These are phyloP conservation scores for Pestalotiopsis sp. DNA, from an alignment of 2,329 filamentous ascomycete genomes.

Conservation along the genomic window DNA sequence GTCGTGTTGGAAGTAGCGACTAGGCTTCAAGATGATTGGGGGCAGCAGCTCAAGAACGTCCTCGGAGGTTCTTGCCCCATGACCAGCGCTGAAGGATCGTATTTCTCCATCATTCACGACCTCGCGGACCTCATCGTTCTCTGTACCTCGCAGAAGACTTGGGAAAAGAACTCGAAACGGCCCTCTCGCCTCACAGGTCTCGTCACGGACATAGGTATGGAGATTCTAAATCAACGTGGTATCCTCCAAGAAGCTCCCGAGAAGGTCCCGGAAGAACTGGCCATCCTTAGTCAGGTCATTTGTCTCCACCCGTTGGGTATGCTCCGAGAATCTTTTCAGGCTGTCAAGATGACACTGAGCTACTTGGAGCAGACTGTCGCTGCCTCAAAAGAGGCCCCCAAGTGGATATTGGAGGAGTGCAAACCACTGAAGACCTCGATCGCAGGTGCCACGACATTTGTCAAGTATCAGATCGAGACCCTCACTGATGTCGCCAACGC, in stretches of 20 bases:
- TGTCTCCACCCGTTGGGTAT: conserved; percentile 38
- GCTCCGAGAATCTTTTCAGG: conserved; percentile 39
- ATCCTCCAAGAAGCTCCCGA: conserved; percentile 21
- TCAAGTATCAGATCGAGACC: conserved; percentile 34
- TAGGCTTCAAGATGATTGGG: neutral
- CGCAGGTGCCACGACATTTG: conserved; percentile 24
- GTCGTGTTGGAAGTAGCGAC: neutral
- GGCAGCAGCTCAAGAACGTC: neutral
- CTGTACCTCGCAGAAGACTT: neutral
- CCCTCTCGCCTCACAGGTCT: conserved; percentile 16
- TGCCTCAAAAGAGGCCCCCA: conserved; percentile 34
- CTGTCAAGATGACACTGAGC: conserved; percentile 31
- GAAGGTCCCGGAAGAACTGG: conserved; percentile 18
- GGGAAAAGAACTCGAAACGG: conserved; percentile 8
- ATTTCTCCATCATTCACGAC: conserved; percentile 8
- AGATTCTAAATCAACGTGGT: conserved; percentile 20
- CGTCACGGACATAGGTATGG: neutral
- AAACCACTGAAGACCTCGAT: conserved; percentile 31
- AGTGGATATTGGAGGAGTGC: conserved; percentile 35
- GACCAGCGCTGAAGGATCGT: conserved; percentile 8
- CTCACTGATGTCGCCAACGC: conserved; percentile 32
- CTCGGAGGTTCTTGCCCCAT: neutral
- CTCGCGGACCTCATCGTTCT: conserved; percentile 18
- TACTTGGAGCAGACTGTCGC: conserved; percentile 31
- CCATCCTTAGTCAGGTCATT: conserved; percentile 31